Percentiles rank a stretch among this genome's conserved stretches.
Evolutionary conservation across 169 alveolate species (phyloP).

Genomic region (Plasmodium inui): DNA sequence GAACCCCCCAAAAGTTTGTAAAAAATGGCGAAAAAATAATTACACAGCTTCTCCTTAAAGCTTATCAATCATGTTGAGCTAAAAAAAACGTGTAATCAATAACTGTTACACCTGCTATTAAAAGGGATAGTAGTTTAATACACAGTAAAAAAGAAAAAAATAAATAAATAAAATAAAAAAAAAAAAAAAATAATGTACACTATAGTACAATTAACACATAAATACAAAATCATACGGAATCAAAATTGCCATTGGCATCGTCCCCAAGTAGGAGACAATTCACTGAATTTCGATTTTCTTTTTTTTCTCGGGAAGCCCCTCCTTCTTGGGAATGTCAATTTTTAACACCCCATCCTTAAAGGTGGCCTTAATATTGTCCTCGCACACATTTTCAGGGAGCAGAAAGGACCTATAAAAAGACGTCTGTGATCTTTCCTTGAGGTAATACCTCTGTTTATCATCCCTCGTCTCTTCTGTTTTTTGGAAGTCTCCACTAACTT

Average conservation of each 20-base stretch:
- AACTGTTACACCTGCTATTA: background rate
- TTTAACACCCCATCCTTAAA: slow-evolving; percentile 67
- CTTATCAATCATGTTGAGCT: background rate
- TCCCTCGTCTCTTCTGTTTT: slow-evolving; percentile 35
- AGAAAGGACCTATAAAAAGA: slow-evolving; percentile 21
- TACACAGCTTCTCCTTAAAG: background rate
- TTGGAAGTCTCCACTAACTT: slow-evolving; percentile 24
- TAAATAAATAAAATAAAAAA: background rate
- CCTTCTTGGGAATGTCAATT: slow-evolving; percentile 53
- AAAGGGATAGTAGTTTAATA: background rate
- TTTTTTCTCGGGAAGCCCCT: slow-evolving; percentile 17
- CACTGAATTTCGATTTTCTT: slow-evolving; percentile 42
- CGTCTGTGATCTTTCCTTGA: slow-evolving; percentile 19
- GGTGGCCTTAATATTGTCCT: slow-evolving; percentile 46
- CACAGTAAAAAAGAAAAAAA: background rate
- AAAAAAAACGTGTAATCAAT: background rate
- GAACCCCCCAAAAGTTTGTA: background rate
- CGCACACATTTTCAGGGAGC: slow-evolving; percentile 54
- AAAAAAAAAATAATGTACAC: background rate
- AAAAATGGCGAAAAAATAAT: background rate
- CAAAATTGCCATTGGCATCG: background rate
- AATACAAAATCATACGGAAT: background rate
- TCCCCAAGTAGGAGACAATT: background rate
- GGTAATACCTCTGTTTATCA: slow-evolving; percentile 39
- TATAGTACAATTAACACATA: background rate